phyloP scores from a whole-genome alignment of 139 green algal genomes.

The Picochlorum sp. region DNA sequence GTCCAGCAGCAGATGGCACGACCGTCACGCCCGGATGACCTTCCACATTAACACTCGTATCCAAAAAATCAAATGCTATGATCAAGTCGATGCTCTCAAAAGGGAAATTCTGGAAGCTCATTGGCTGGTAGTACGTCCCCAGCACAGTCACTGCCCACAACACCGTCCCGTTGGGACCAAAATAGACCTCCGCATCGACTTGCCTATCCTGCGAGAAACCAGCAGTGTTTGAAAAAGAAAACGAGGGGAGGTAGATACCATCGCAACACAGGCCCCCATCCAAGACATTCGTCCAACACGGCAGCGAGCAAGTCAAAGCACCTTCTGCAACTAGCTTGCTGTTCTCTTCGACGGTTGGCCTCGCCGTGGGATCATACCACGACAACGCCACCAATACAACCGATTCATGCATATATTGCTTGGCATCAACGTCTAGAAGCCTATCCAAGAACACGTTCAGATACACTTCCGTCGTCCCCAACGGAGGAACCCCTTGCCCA shows the following conservation, averaged over 20 bases:
- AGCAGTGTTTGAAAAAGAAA: conserved; percentile 39
- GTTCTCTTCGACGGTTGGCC: neutral
- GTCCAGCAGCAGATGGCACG: neutral
- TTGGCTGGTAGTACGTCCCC: conserved; percentile 1
- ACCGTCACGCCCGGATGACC: neutral
- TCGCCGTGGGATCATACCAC: neutral
- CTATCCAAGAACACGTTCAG: neutral
- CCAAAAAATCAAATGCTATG: neutral
- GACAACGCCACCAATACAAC: neutral
- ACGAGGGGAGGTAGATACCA: conserved; percentile 26
- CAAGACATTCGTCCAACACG: neutral
- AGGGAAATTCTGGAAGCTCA: conserved; percentile 2
- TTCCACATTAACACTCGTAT: neutral
- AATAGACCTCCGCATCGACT: conserved; percentile 15
- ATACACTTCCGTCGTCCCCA: conserved; percentile 5
- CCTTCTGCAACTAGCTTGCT: neutral
- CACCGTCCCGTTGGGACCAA: neutral
- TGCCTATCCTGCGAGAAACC: conserved; percentile 14
- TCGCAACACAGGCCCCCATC: conserved; percentile 15
- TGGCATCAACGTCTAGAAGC: neutral
- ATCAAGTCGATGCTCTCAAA: conserved; percentile 12
- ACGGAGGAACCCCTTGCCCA: neutral
- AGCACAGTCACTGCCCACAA: neutral
- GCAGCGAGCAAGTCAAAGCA: neutral
- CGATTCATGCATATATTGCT: neutral